phyloP scores from a whole-genome alignment of 148 eudicot species.

The Beta vulgaris region DNA sequence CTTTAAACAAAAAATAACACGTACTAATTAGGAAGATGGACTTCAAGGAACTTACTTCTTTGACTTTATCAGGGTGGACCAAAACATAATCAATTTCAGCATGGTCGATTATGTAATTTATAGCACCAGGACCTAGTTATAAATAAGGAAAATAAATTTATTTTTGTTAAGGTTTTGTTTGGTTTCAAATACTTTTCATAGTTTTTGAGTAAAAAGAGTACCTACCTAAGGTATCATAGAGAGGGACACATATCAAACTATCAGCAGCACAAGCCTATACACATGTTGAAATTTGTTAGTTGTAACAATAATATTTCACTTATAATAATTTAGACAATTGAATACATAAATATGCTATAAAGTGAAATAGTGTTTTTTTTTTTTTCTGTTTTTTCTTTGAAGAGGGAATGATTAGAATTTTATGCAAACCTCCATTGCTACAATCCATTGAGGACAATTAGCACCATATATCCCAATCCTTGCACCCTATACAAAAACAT shows the following conservation, averaged over 20 bases:
- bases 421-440: slow-evolving; percentile 80
- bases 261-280: slow-evolving; percentile 86
- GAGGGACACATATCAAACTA: slow-evolving; percentile 90
- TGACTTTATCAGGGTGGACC: slow-evolving; percentile 68
- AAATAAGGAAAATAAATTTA: neutral
- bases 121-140: slow-evolving; percentile 69
- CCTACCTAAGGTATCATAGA: slow-evolving; percentile 92
- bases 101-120: slow-evolving; percentile 72
- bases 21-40: neutral
- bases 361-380: too few relatives aligned
- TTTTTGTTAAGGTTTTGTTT: neutral
- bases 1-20: neutral
- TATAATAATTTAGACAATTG: neutral
- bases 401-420: neutral
- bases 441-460: slow-evolving; percentile 94
- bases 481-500: slow-evolving; percentile 49
- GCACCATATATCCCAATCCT: slow-evolving; percentile 90
- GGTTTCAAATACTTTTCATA: too few relatives aligned
- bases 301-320: neutral
- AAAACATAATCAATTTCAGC: slow-evolving; percentile 93
- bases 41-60: slow-evolving; percentile 46
- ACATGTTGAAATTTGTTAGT: neutral
- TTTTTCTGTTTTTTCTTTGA: too few relatives aligned
- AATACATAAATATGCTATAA: too few relatives aligned
- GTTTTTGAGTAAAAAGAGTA: neutral